Conservation (phyloP, 768 basidiomycete genomes). For the Phylloporus rhodoxanthus region DNA sequence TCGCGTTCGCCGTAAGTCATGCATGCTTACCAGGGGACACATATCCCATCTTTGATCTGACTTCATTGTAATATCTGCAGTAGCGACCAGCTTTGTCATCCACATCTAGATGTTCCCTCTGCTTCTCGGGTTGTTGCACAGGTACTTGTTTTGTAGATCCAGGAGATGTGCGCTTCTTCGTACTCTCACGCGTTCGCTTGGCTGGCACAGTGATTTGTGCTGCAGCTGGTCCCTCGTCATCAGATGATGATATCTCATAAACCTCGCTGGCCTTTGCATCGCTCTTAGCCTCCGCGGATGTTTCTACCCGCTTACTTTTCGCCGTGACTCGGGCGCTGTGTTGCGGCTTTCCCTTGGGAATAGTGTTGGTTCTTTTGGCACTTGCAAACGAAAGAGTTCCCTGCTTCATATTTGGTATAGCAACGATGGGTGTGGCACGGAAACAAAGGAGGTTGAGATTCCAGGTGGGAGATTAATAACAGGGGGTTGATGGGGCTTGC, state of each 20-base stretch:
- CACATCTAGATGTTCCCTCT: conserved; percentile 32
- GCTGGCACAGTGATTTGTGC: conserved; percentile 9
- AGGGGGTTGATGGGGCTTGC: conserved; percentile 18
- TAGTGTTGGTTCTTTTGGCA: conserved; percentile 40
- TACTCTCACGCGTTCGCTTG: conserved; percentile 25
- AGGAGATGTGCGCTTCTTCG: conserved; percentile 10
- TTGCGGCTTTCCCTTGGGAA: conserved; percentile 15
- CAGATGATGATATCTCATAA: conserved; percentile 21
- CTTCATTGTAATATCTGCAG: conserved; percentile 43
- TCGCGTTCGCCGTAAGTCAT: neutral
- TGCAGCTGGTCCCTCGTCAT: conserved; percentile 11
- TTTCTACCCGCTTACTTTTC: conserved; percentile 3
- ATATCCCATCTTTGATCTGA: conserved; percentile 49
- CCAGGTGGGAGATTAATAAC: conserved; percentile 6
- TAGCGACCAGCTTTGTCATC: conserved; percentile 49
- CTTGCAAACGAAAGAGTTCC: conserved; percentile 41
- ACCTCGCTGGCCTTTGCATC: neutral
- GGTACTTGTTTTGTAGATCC: conserved; percentile 1
- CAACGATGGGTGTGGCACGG: neutral
- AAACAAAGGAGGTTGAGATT: neutral
- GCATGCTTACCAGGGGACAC: conserved; percentile 51
- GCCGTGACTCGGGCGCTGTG: neutral
- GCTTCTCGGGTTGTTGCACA: conserved; percentile 7
- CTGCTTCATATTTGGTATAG: conserved; percentile 35
- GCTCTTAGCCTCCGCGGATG: neutral